phyloP scores from a whole-genome alignment of 2,329 filamentous ascomycete genomes.

The Nigrospora sphaerica region DNA sequence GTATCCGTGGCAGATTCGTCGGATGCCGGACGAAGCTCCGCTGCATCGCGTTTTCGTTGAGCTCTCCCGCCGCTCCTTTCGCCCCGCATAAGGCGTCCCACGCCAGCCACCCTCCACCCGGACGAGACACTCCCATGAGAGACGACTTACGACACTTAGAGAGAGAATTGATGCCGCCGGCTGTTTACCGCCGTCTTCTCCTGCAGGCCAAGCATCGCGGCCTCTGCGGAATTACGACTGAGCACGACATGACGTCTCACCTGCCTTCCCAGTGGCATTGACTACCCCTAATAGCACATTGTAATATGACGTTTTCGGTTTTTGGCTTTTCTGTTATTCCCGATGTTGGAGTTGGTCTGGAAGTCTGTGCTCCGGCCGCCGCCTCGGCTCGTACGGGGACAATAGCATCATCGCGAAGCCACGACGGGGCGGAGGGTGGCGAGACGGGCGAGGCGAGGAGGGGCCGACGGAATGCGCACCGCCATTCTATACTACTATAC shows the following conservation, averaged over 20 bases:
- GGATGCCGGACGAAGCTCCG: constrained; percentile 22
- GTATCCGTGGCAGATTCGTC: constrained; percentile 19
- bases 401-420: too few relatives aligned
- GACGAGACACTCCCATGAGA: constrained; percentile 20
- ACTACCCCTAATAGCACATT: constrained; percentile 16
- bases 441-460: neutral
- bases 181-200: neutral
- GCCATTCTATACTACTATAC: constrained; percentile 12
- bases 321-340: constrained; percentile 10
- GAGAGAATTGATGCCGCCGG: constrained; percentile 18
- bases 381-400: too few relatives aligned
- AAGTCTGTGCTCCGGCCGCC: neutral
- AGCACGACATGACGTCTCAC: neutral
- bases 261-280: neutral
- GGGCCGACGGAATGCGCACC: constrained; percentile 3
- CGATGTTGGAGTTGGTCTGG: constrained; percentile 10
- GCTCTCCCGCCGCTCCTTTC: neutral
- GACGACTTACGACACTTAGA: constrained; percentile 29
- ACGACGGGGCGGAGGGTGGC: too few relatives aligned
- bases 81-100: constrained; percentile 5
- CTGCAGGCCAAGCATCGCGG: neutral
- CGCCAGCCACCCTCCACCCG: constrained; percentile 11
- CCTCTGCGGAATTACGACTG: neutral
- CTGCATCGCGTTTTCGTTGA: constrained; percentile 22
- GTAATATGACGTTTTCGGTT: constrained; percentile 22